Evolutionary conservation across 2,329 filamentous ascomycete genomes (phyloP).

Genomic region (Macrophomina pseudophaseolina): DNA sequence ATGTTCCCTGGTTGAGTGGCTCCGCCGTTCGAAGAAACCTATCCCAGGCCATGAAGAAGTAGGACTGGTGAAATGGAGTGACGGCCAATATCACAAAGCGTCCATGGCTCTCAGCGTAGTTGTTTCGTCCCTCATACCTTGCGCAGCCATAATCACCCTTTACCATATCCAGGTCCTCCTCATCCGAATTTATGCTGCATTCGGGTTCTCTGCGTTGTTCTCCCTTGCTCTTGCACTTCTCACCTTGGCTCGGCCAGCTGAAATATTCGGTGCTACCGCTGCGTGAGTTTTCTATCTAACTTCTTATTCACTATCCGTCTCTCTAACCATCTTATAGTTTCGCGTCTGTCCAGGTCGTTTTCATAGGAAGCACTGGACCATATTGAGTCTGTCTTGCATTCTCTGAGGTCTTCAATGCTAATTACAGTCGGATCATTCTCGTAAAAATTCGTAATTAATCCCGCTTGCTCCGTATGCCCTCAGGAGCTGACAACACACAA

Average conservation of each 20-base stretch:
- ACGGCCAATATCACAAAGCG: neutral
- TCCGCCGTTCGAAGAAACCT: neutral
- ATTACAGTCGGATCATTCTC: too few relatives aligned
- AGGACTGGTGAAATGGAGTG: neutral
- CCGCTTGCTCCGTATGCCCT: too few relatives aligned
- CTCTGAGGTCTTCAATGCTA: too few relatives aligned
- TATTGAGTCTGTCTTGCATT: neutral
- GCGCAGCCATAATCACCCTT: neutral
- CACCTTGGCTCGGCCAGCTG: neutral
- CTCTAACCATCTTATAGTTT: neutral
- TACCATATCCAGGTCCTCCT: conserved; percentile 2
- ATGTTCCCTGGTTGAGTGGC: neutral
- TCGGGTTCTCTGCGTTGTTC: neutral
- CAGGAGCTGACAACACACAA: too few relatives aligned
- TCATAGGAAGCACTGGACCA: conserved; percentile 12
- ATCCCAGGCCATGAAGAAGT: neutral
- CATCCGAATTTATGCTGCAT: neutral
- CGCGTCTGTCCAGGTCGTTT: conserved; percentile 11
- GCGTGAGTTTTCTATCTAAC: neutral
- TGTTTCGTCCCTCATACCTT: neutral
- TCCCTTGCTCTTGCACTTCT: conserved; percentile 6
- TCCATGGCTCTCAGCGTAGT: neutral
- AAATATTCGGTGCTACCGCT: conserved; percentile 18
- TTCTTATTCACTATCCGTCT: too few relatives aligned
- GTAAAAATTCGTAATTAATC: too few relatives aligned